phyloP scores from a whole-genome alignment of 2,329 filamentous ascomycete genomes.

The Sphaerulina vaccinii region DNA sequence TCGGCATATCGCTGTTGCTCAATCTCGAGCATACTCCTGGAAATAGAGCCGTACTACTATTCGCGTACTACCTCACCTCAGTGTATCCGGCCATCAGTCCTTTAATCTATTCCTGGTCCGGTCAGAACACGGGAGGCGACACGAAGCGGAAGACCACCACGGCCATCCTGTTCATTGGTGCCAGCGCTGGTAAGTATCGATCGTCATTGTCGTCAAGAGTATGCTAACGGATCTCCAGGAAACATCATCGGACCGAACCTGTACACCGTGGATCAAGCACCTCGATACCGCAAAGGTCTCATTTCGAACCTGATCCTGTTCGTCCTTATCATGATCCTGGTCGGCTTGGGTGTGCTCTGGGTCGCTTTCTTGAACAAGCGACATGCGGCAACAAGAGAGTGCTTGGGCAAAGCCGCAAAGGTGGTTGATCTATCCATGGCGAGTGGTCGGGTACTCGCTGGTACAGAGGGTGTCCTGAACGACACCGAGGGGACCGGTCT shows the following conservation, averaged over 20 bases:
- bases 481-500: constrained; percentile 35
- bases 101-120: constrained; percentile 60
- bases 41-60: constrained; percentile 53
- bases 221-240: constrained; percentile 38
- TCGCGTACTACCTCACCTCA: constrained; percentile 60
- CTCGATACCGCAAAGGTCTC: constrained; percentile 58
- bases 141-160: constrained; percentile 69
- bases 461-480: constrained; percentile 33
- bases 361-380: constrained; percentile 55
- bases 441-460: constrained; percentile 46
- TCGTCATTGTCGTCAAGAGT: neutral
- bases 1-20: constrained; percentile 56
- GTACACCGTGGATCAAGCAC: constrained; percentile 61
- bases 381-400: constrained; percentile 55
- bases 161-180: constrained; percentile 63
- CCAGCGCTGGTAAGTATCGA: constrained; percentile 46
- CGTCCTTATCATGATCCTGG: constrained; percentile 56
- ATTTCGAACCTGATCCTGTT: constrained; percentile 62
- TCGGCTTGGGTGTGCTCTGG: constrained; percentile 47
- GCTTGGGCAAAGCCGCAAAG: constrained; percentile 59
- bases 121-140: constrained; percentile 65
- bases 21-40: constrained; percentile 46
- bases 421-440: constrained; percentile 62
- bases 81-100: constrained; percentile 62
- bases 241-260: constrained; percentile 67